These are phyloP conservation scores for Thelephora ganbajun DNA, from an alignment of 768 basidiomycete genomes.

Conservation along the genomic window DNA sequence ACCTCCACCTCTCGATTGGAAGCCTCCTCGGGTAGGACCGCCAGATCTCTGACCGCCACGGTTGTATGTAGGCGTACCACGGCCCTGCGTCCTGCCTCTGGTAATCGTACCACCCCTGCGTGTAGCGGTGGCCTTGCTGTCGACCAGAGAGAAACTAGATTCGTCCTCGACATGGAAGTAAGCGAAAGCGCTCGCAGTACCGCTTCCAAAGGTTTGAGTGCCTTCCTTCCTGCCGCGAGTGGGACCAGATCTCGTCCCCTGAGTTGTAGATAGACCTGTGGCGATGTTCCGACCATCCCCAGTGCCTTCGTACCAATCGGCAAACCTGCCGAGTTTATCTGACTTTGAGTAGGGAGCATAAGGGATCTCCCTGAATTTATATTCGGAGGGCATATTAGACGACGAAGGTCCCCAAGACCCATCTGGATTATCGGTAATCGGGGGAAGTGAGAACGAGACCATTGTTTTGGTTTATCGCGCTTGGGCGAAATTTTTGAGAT, in stretches of 20 bases:
- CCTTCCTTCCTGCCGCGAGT: slow-evolving; percentile 57
- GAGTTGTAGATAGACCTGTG: slow-evolving; percentile 27
- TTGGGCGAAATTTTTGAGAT: slow-evolving; percentile 5
- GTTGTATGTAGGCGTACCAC: slow-evolving; percentile 21
- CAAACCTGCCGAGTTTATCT: slow-evolving; percentile 94
- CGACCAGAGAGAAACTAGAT: slow-evolving; percentile 90
- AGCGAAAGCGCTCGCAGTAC: slow-evolving; percentile 81
- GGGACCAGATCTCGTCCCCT: slow-evolving; percentile 27
- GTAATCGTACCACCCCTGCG: slow-evolving; percentile 57
- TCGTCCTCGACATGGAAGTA: slow-evolving; percentile 99
- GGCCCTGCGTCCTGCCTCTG: slow-evolving; percentile 30
- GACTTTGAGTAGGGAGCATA: slow-evolving; percentile 98
- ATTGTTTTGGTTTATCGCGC: slow-evolving; percentile 20
- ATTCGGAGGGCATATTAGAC: slow-evolving; percentile 73
- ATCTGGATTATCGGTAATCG: slow-evolving; percentile 83
- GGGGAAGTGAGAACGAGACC: slow-evolving; percentile 77
- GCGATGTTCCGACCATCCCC: slow-evolving; percentile 46
- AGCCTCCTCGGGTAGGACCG: slow-evolving; percentile 21
- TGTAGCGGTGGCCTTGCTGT: slow-evolving; percentile 62
- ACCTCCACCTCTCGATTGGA: slow-evolving; percentile 25
- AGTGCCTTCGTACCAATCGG: slow-evolving; percentile 87
- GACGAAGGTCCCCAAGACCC: slow-evolving; percentile 88
- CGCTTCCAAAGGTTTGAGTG: slow-evolving; percentile 79
- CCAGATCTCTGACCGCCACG: slow-evolving; percentile 27
- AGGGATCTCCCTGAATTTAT: slow-evolving; percentile 97